A percentile compares a stretch with the other conserved stretches of the same genome.
Conservation (phyloP, 495 filamentous ascomycete species). For the Podospora australis region DNA sequence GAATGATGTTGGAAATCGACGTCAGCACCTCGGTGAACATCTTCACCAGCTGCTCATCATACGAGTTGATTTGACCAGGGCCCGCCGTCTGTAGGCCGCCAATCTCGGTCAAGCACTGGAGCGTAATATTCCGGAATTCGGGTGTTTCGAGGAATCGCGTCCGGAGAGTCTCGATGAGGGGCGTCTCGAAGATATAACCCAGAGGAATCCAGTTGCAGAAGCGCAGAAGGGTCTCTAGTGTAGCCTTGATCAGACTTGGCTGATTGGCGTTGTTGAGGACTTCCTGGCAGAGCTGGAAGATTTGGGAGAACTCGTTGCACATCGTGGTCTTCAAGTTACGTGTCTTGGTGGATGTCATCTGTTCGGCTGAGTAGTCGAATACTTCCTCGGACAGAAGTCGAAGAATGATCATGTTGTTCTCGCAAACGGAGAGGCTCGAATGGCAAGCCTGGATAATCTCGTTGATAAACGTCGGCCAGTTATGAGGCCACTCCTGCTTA, state of each 20-base stretch:
- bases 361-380: constrained; percentile 96
- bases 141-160: constrained; percentile 83
- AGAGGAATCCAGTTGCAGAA: constrained; percentile 99
- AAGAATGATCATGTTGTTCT: constrained; percentile 99
- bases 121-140: constrained; percentile 91
- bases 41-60: constrained; percentile 86
- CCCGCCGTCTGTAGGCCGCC: constrained; percentile 74
- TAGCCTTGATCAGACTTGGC: constrained; percentile 83
- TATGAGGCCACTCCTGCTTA: constrained; percentile 99
- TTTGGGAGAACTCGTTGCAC: constrained; percentile 95
- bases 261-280: constrained; percentile 84
- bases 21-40: constrained; percentile 97
- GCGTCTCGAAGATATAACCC: constrained; percentile 96
- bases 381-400: constrained; percentile 95
- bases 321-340: constrained; percentile 95
- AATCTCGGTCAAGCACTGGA: constrained; percentile 97
- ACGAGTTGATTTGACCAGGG: constrained; percentile 59
- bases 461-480: constrained; percentile 99
- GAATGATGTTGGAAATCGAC: constrained; percentile 83
- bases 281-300: constrained; percentile 94
- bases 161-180: constrained; percentile 88
- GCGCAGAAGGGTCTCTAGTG: constrained; percentile 84
- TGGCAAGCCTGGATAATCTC: constrained; percentile 96
- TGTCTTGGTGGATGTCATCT: constrained; percentile 95
- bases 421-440: constrained; percentile 90